phyloP scores from a whole-genome alignment of 345 rosid species.

The Combretum micranthum region DNA sequence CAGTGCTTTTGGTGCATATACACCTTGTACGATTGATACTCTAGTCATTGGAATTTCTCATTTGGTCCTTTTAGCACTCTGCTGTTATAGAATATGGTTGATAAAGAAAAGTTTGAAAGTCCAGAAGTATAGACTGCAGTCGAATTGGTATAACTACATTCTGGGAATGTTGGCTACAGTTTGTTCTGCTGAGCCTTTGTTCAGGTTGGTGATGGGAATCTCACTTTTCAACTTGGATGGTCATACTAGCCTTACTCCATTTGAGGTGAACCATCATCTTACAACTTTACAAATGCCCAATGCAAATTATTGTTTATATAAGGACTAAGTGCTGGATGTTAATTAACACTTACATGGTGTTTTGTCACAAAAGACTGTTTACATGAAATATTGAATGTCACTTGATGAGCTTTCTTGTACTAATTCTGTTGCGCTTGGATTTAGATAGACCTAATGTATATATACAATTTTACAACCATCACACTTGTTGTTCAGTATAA shows the following conservation, averaged over 20 bases:
- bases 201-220: constrained; percentile 51
- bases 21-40: constrained; percentile 68
- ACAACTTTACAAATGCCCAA: background rate
- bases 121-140: too few species aligned
- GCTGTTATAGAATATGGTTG: too few species aligned
- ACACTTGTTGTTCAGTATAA: too few species aligned
- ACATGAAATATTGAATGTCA: too few species aligned
- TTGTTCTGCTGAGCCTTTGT: too few species aligned
- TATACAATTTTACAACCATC: background rate
- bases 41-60: constrained; percentile 59
- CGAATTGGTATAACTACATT: too few species aligned
- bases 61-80: constrained; percentile 55
- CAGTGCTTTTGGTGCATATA: constrained; percentile 66
- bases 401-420: constrained; percentile 3
- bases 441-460: too few species aligned
- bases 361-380: too few species aligned
- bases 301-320: background rate
- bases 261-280: constrained; percentile 50
- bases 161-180: too few species aligned
- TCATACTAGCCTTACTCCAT: constrained; percentile 56
- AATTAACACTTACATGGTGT: too few species aligned
- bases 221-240: constrained; percentile 58
- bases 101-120: too few species aligned
- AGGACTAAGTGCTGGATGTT: too few species aligned
- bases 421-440: constrained; percentile 1